Base-by-base conservation (phyloP, 2,329 filamentous ascomycete species). In the Colletotrichum cuscutae region DNA sequence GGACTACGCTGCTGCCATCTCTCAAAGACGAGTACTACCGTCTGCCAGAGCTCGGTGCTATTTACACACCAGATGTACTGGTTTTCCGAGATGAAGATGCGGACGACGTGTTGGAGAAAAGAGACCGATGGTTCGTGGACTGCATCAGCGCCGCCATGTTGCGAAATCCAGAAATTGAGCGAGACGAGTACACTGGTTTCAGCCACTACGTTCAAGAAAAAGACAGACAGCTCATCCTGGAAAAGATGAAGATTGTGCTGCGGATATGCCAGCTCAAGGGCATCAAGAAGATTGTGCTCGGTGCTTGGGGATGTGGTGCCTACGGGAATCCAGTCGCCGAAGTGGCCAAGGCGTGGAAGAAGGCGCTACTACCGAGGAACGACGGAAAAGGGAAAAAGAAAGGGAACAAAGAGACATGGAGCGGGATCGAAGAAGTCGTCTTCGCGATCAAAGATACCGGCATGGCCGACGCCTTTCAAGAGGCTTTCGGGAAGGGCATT, bases 231-330 rank as follows among this genome's bases (percentile, higher is more conserved):
- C 74, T 88, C 9, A 85, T 85, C 0, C 76, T 85, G 30, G 79
- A 80, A 7, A 92, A 92, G 80, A 92, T 93, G 86, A 83, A 84
- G 30, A 85, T 84, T 6, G 89, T 91, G 1, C 77, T 92, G 78
- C 83, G 89, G 1, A 86, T 92, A 5, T 83, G 85, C 2, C 79
- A 83, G 9, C 77, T 80, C 1, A 86, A 85, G 70, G 86, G 87
- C 0, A 83, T 83, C 4, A 82, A 80, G 49, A 86, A 82, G 68
- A 76, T 92, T 0, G 87, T 93, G 0, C 81, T 92, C 0, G 91
- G 91, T 0, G 90, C 90, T 0, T 92, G 90, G 89, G 91, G 91
- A 0, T 92, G 90, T 72, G 90, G 90, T 3, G 89, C 89, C 0
- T 90, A 91, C 70, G 89, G 89, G 0, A 92, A 92, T 74, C 91